Evolutionary conservation across 164 flowering plant genomes (phyloP).

Genomic region (Cinnamomum micranthum): DNA sequence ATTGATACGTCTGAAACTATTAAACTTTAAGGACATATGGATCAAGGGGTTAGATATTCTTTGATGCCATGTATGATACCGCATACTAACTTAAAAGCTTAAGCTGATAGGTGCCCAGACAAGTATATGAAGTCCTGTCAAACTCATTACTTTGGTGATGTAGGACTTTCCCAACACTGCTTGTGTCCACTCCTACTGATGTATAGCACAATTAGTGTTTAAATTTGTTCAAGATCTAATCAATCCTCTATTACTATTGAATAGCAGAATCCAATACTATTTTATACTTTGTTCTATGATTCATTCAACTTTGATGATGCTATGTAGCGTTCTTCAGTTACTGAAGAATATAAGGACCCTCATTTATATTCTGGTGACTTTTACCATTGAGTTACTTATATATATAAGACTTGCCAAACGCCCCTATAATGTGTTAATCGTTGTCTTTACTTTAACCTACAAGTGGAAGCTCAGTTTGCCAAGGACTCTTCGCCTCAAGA

Average conservation of each 20-base stretch:
- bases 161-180: no score
- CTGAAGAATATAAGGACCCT: conserved; percentile 35
- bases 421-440: not conserved
- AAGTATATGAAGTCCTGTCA: no score
- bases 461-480: not conserved
- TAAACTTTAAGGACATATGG: no score
- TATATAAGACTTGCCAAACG: no score
- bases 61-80: no score
- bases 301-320: not conserved
- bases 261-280: not conserved
- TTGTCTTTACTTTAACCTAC: not conserved
- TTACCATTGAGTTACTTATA: not conserved
- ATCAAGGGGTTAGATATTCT: no score
- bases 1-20: no score
- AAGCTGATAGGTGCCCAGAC: no score
- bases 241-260: not conserved
- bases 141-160: no score
- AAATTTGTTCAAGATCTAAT: not conserved
- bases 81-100: no score
- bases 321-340: conserved; percentile 69
- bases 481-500: conserved; percentile 9
- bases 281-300: not conserved
- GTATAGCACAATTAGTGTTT: not conserved
- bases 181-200: no score
- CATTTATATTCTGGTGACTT: conserved; percentile 38